Percentiles rank a stretch among this genome's conserved stretches.
Conservation (phyloP, 306 rosid species). For the Dryas alaskensis region DNA sequence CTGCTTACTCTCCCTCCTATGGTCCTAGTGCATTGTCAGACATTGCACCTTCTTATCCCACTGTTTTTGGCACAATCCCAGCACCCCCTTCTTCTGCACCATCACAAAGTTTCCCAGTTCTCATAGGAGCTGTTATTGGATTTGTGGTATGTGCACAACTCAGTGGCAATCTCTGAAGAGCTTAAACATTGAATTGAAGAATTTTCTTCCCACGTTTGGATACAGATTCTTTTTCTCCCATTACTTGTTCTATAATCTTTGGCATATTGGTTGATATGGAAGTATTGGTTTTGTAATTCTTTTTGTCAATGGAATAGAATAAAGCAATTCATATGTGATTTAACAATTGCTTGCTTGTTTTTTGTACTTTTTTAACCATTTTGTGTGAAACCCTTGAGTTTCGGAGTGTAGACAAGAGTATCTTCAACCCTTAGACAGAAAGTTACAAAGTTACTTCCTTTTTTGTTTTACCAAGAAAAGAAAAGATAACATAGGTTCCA, state of each 20-base stretch:
- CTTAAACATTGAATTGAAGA: neutral
- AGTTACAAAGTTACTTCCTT: neutral
- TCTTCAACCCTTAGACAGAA: neutral
- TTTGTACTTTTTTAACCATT: neutral
- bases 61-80: slow-evolving; percentile 75
- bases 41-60: slow-evolving; percentile 70
- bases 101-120: slow-evolving; percentile 19
- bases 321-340: neutral
- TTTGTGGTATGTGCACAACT: slow-evolving; percentile 20
- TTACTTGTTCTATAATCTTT: neutral
- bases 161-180: slow-evolving; percentile 29
- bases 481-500: slow-evolving; percentile 9
- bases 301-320: slow-evolving; percentile 1
- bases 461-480: neutral
- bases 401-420: neutral
- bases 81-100: slow-evolving; percentile 48
- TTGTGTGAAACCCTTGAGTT: neutral
- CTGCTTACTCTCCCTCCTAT: slow-evolving; percentile 40
- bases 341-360: neutral
- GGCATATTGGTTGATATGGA: slow-evolving; percentile 6
- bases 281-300: slow-evolving; percentile 13
- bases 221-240: neutral
- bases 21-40: slow-evolving; percentile 53
- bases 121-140: slow-evolving; percentile 33
- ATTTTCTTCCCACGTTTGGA: neutral